Percentiles rank a stretch among this genome's conserved stretches.
Evolutionary conservation across 305 asterid species (phyloP).

Genomic region (Rubia peregrina): DNA sequence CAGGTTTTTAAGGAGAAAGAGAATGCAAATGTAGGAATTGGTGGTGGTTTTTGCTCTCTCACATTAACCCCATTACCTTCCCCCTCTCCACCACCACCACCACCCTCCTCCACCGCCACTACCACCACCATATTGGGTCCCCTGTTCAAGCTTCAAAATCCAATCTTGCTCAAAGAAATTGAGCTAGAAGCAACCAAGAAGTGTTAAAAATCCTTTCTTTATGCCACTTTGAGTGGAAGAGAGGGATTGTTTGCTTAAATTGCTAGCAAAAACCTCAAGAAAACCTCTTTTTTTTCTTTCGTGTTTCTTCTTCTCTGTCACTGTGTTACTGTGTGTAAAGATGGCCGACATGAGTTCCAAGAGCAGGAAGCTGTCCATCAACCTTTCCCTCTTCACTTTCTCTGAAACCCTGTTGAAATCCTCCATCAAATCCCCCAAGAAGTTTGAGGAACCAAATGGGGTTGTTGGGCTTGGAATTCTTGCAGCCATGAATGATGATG

Average conservation of each 20-base stretch:
- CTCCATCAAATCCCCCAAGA: slow-evolving; percentile 36
- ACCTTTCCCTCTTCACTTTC: slow-evolving; percentile 45
- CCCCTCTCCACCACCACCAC: background rate
- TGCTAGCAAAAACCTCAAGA: background rate
- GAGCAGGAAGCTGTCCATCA: slow-evolving; percentile 45
- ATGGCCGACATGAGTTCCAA: slow-evolving; percentile 42
- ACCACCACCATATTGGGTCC: background rate
- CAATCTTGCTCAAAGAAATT: background rate
- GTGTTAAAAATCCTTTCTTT: background rate
- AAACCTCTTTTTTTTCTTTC: background rate
- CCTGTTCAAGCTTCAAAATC: background rate
- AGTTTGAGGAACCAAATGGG: slow-evolving; percentile 51
- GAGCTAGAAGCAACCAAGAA: background rate
- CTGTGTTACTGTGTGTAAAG: slow-evolving; percentile 14
- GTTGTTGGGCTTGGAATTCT: slow-evolving; percentile 79
- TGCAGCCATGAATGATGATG: slow-evolving; percentile 39
- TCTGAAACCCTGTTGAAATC: slow-evolving; percentile 32
- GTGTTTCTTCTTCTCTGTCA: slow-evolving; percentile 2
- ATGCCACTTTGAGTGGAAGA: background rate
- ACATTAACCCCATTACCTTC: background rate
- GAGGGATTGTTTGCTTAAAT: background rate
- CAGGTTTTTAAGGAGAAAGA: slow-evolving; percentile 11
- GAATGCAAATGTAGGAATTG: background rate
- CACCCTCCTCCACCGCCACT: background rate
- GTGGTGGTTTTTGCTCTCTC: slow-evolving; percentile 14